Conservation (phyloP, 1,284 basidiomycete species). For the Malassezia globosa region DNA sequence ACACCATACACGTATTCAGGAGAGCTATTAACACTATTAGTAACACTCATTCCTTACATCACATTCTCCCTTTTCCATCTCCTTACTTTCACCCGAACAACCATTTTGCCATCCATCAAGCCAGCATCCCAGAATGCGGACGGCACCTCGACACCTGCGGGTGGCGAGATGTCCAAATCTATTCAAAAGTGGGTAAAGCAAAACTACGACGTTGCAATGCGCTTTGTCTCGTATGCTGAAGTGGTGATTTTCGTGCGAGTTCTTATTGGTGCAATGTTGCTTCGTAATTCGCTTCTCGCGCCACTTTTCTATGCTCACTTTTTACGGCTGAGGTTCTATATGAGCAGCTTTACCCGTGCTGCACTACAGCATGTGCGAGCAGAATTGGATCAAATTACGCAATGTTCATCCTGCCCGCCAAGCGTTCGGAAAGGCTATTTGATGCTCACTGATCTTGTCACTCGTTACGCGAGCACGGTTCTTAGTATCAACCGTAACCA, state of each 20-base stretch:
- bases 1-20: neutral
- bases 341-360: slow-evolving; percentile 43
- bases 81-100: slow-evolving; percentile 38
- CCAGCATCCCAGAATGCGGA: slow-evolving; percentile 24
- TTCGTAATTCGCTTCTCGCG: slow-evolving; percentile 40
- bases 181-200: slow-evolving; percentile 46
- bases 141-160: slow-evolving; percentile 17
- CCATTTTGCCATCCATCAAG: slow-evolving; percentile 30
- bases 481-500: slow-evolving; percentile 28
- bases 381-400: slow-evolving; percentile 31
- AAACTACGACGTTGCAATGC: slow-evolving; percentile 48
- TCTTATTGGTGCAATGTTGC: slow-evolving; percentile 40
- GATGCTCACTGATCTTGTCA: slow-evolving; percentile 35
- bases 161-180: slow-evolving; percentile 26
- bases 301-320: slow-evolving; percentile 45
- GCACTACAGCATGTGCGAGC: slow-evolving; percentile 41
- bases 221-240: slow-evolving; percentile 46
- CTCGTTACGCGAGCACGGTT: slow-evolving; percentile 42
- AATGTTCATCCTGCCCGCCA: slow-evolving; percentile 37
- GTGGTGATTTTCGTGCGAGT: slow-evolving; percentile 44
- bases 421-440: slow-evolving; percentile 39
- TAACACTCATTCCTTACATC: slow-evolving; percentile 45
- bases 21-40: slow-evolving; percentile 6
- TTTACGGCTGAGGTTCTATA: slow-evolving; percentile 42
- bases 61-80: slow-evolving; percentile 48